Evolutionary conservation across 78 protist genomes (phyloP).

Genomic region (slime mould (Dictyostelium discoideum)): DNA sequence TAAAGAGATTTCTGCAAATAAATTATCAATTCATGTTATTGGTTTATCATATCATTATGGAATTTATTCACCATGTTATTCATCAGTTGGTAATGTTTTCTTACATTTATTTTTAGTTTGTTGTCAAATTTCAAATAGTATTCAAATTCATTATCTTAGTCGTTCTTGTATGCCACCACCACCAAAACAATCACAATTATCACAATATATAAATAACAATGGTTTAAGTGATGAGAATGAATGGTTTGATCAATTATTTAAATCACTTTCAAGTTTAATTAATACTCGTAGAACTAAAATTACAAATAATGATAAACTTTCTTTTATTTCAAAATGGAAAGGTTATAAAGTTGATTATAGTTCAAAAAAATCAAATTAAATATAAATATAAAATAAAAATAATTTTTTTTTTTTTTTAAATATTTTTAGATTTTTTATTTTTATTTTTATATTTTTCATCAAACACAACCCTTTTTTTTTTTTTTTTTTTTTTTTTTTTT

Average conservation of each 20-base stretch:
- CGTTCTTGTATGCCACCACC: constrained; percentile 28
- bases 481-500: neutral
- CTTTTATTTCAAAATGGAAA: constrained; percentile 58
- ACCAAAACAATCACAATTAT: neutral
- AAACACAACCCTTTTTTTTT: neutral
- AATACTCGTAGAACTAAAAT: constrained; percentile 60
- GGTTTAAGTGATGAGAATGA: neutral
- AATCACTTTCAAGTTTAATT: constrained; percentile 3
- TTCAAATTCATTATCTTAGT: constrained; percentile 47
- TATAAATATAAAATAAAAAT: neutral
- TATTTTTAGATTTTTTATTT: neutral
- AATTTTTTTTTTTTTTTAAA: neutral
- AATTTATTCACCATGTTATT: constrained; percentile 10
- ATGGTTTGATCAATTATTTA: constrained; percentile 49
- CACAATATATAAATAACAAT: neutral
- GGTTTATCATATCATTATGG: constrained; percentile 42
- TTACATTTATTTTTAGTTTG: constrained; percentile 38
- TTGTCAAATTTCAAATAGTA: constrained; percentile 29
- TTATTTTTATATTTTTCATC: neutral
- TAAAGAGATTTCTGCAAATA: neutral
- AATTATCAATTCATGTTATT: neutral
- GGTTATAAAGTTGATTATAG: constrained; percentile 57
- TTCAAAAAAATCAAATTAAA: constrained; percentile 12
- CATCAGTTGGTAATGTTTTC: constrained; percentile 25
- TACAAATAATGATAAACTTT: constrained; percentile 28